A percentile compares a stretch with the other conserved stretches of the same genome.
Evolutionary conservation across 345 rosid genomes (phyloP).

Genomic region (Citrus australasica): DNA sequence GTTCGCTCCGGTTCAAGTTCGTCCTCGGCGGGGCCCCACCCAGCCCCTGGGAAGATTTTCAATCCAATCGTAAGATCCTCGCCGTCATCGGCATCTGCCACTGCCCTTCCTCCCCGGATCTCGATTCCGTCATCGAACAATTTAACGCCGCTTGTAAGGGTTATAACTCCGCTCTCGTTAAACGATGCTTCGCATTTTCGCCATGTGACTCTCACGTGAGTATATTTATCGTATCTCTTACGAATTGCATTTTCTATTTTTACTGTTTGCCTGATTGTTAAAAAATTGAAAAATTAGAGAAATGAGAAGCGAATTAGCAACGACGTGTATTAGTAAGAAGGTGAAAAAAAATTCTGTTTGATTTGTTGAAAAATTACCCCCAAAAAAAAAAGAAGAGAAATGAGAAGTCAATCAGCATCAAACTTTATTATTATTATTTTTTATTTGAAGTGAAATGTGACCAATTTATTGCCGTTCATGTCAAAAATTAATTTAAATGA

Average conservation of each 20-base stretch:
- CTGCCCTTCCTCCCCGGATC: constrained; percentile 91
- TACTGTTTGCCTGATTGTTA: neutral
- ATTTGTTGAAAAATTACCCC: no score
- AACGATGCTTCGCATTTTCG: constrained; percentile 90
- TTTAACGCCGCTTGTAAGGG: constrained; percentile 55
- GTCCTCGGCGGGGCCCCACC: constrained; percentile 92
- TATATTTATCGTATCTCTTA: neutral
- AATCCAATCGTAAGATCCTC: constrained; percentile 87
- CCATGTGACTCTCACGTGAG: constrained; percentile 84
- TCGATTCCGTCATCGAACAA: constrained; percentile 53
- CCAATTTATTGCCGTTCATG: neutral
- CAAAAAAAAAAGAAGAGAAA: no score
- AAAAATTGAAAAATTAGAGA: neutral
- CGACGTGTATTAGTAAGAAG: no score
- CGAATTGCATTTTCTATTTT: neutral
- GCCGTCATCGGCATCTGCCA: constrained; percentile 92
- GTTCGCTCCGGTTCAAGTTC: constrained; percentile 86
- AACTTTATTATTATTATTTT: no score
- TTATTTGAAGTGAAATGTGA: neutral
- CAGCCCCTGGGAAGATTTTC: constrained; percentile 99
- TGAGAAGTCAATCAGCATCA: no score
- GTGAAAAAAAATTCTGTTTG: no score
- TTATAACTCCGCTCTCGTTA: constrained; percentile 69
- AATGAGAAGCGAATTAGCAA: neutral
- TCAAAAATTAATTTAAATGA: neutral